A percentile compares a stretch with the other conserved stretches of the same genome.
phyloP scores from a whole-genome alignment of 1,284 basidiomycete genomes.

The Pseudozyma sp. region DNA sequence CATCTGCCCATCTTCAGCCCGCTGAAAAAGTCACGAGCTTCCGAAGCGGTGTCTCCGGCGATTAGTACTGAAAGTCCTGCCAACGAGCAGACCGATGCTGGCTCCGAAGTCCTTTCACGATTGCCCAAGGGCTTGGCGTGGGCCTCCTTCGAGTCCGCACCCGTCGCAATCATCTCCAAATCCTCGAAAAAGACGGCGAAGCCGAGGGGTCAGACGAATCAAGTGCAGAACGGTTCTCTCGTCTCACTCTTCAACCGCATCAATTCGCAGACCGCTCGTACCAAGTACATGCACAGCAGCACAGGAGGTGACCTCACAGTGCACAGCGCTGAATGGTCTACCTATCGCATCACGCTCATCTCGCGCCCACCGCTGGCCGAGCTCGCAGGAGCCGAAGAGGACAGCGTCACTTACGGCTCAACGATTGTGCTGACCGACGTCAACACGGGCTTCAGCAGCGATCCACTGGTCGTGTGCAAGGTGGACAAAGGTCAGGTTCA shows the following conservation, averaged over 20 bases:
- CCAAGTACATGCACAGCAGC: constrained; percentile 87
- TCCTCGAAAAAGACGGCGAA: constrained; percentile 97
- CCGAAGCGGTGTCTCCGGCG: constrained; percentile 29
- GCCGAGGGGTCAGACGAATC: constrained; percentile 90
- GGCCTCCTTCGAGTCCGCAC: constrained; percentile 90
- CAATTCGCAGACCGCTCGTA: constrained; percentile 95
- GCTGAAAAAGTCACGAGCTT: constrained; percentile 39
- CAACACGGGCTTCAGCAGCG: constrained; percentile 83
- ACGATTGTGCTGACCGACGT: constrained; percentile 87
- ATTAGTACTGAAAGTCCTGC: constrained; percentile 26
- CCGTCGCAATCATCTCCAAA: constrained; percentile 94
- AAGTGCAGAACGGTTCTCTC: constrained; percentile 87
- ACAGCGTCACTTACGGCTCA: constrained; percentile 84
- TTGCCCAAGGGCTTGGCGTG: constrained; percentile 71
- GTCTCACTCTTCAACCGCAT: constrained; percentile 95
- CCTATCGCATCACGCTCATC: constrained; percentile 84
- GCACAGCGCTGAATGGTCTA: constrained; percentile 87
- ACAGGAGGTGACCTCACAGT: constrained; percentile 78
- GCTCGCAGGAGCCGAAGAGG: constrained; percentile 50
- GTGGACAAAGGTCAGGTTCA: constrained; percentile 85
- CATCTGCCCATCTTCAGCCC: constrained; percentile 47
- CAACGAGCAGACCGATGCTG: constrained; percentile 13
- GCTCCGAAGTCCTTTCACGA: constrained; percentile 34
- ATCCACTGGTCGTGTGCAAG: constrained; percentile 88
- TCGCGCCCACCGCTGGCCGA: constrained; percentile 59